These are phyloP conservation scores for Endoconidiophora laricicola DNA, from an alignment of 2,329 filamentous ascomycete genomes.

Conservation along the genomic window DNA sequence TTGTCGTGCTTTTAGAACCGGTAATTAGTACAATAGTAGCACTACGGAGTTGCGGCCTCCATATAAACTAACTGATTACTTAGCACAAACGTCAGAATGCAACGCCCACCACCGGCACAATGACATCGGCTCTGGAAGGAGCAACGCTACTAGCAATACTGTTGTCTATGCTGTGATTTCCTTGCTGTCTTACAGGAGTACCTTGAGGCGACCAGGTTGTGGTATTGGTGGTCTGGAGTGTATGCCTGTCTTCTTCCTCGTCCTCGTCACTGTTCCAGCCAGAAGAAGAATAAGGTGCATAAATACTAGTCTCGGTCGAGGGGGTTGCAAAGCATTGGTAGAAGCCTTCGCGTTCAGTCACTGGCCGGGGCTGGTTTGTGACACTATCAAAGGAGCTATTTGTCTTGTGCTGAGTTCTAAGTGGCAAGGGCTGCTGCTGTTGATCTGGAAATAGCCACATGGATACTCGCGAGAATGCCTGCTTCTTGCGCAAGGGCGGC, in stretches of 20 bases:
- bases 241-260: neutral
- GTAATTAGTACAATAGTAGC: too few relatives aligned
- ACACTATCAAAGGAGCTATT: conserved; percentile 21
- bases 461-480: conserved; percentile 46
- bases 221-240: neutral
- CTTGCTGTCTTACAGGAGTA: neutral
- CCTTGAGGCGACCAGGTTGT: neutral
- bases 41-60: too few relatives aligned
- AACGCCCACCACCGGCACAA: neutral
- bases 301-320: neutral
- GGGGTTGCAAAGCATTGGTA: conserved; percentile 33
- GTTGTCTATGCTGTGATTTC: neutral
- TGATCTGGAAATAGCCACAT: conserved; percentile 37
- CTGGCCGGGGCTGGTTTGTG: conserved; percentile 37
- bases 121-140: neutral
- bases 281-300: too few relatives aligned
- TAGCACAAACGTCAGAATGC: neutral
- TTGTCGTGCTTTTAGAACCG: too few relatives aligned
- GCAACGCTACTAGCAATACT: neutral
- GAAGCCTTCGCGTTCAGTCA: conserved; percentile 37
- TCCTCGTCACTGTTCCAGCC: neutral
- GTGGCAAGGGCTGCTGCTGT: conserved; percentile 5
- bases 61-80: neutral
- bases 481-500: conserved; percentile 48
- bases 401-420: conserved; percentile 22